Conservation (phyloP, 2,329 filamentous ascomycete species). For the Daldinia eschscholtzii region DNA sequence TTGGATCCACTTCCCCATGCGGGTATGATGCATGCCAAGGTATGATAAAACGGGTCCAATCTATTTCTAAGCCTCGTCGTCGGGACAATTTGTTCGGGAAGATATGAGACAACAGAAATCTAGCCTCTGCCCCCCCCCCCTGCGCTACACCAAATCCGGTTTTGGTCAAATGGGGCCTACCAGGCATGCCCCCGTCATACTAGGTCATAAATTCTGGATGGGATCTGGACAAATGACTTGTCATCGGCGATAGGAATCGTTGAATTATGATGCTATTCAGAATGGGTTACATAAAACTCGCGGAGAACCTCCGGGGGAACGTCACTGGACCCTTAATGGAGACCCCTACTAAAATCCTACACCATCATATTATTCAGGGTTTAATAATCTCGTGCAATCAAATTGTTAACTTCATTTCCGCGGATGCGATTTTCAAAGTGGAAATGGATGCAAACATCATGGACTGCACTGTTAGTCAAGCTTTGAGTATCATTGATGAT, state of each 20-base stretch:
- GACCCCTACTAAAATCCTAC: not conserved
- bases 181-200: slow-evolving; percentile 29
- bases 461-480: not conserved
- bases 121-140: not conserved
- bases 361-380: not conserved
- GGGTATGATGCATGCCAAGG: slow-evolving; percentile 44
- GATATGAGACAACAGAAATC: slow-evolving; percentile 4
- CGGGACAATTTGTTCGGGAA: slow-evolving; percentile 10
- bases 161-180: slow-evolving; percentile 4
- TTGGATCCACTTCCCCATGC: slow-evolving; percentile 35
- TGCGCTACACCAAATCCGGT: slow-evolving; percentile 18
- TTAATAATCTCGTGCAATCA: not conserved
- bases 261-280: not conserved
- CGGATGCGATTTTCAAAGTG: not conserved
- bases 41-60: slow-evolving; percentile 7
- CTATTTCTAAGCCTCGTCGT: slow-evolving; percentile 4
- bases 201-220: slow-evolving; percentile 20
- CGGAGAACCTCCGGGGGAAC: not conserved
- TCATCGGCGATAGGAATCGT: slow-evolving; percentile 14
- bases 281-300: not conserved
- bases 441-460: not conserved
- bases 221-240: slow-evolving; percentile 25
- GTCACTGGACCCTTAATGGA: not conserved
- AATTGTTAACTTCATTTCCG: not conserved
- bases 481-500: not conserved